Conservation (phyloP, 140 eudicot genomes). For the Bidens hawaiensis region DNA sequence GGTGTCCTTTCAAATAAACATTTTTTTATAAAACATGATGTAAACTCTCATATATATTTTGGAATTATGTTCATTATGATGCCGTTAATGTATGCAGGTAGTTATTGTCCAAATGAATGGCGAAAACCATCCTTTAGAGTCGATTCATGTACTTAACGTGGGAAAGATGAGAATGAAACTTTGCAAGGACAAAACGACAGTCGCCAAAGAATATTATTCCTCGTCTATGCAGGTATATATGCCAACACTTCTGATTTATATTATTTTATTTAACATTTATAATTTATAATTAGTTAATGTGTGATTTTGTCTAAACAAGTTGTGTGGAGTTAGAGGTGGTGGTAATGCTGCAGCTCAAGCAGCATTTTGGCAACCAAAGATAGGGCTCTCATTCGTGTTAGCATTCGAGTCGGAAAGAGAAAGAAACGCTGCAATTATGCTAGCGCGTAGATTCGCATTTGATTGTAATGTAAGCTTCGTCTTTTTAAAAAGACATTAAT, state of each 20-base stretch:
- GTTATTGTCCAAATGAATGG: conserved; percentile 89
- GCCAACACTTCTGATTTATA: not conserved
- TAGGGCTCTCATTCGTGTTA: conserved; percentile 62
- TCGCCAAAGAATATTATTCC: conserved; percentile 85
- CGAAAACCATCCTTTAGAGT: conserved; percentile 54
- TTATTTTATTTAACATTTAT: not conserved
- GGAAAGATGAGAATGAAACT: conserved; percentile 98
- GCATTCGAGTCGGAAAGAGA: conserved; percentile 91
- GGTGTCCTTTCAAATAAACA: too few relatives aligned
- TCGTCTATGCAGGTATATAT: conserved; percentile 89
- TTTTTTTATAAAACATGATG: not conserved
- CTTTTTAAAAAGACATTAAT: not conserved
- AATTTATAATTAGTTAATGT: not conserved
- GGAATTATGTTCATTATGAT: not conserved
- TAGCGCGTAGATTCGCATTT: conserved; percentile 86
- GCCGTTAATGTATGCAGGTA: conserved; percentile 45
- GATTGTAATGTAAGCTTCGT: conserved; percentile 85
- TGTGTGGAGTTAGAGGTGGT: conserved; percentile 97
- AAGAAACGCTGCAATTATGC: conserved; percentile 95
- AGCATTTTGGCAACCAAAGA: conserved; percentile 79
- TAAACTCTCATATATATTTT: not conserved
- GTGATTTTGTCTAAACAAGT: conserved; percentile 27
- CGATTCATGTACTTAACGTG: conserved; percentile 78
- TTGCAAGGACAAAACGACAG: conserved; percentile 70
- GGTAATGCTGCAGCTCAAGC: conserved; percentile 99